Percentiles rank a stretch among this genome's conserved stretches.
phyloP scores from a whole-genome alignment of 148 eudicot genomes.

The Cornus controversa region DNA sequence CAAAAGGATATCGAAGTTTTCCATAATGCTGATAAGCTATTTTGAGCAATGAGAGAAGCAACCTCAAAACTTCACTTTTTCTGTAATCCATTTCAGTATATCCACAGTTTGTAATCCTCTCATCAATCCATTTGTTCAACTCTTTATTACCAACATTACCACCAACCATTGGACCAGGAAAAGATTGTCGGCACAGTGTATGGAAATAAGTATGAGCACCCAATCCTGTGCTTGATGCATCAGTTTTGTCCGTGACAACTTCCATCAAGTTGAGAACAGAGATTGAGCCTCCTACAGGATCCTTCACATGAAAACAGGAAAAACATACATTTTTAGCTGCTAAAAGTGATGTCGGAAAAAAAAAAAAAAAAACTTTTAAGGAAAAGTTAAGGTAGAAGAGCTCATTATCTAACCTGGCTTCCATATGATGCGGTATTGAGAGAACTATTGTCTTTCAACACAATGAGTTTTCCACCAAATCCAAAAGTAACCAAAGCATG shows the following conservation, averaged over 20 bases:
- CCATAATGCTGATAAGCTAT: slow-evolving; percentile 92
- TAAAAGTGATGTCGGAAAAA: background rate
- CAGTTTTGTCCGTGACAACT: slow-evolving; percentile 37
- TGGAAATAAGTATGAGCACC: slow-evolving; percentile 47
- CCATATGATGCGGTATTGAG: slow-evolving; percentile 40
- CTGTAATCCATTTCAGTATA: slow-evolving; percentile 34
- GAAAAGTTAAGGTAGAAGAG: slow-evolving; percentile 3
- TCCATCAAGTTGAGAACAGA: slow-evolving; percentile 66
- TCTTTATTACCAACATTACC: slow-evolving; percentile 73
- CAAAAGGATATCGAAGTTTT: slow-evolving; percentile 86
- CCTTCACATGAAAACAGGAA: slow-evolving; percentile 47
- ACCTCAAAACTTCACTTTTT: slow-evolving; percentile 52
- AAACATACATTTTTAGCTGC: slow-evolving; percentile 18
- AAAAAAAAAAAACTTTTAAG: background rate
- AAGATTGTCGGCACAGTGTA: slow-evolving; percentile 52
- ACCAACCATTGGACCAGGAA: slow-evolving; percentile 73
- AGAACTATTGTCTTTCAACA: slow-evolving; percentile 54
- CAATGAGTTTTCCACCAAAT: slow-evolving; percentile 87
- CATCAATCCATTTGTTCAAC: slow-evolving; percentile 85
- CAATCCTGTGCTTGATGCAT: slow-evolving; percentile 32
- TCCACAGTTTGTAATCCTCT: slow-evolving; percentile 43
- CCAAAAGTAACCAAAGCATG: slow-evolving; percentile 89
- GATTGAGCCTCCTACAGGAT: slow-evolving; percentile 51
- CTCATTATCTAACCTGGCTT: slow-evolving; percentile 55
- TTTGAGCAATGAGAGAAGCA: slow-evolving; percentile 89